Base-by-base conservation (phyloP, 768 basidiomycete species). In the Pleurotus cornucopiae region DNA sequence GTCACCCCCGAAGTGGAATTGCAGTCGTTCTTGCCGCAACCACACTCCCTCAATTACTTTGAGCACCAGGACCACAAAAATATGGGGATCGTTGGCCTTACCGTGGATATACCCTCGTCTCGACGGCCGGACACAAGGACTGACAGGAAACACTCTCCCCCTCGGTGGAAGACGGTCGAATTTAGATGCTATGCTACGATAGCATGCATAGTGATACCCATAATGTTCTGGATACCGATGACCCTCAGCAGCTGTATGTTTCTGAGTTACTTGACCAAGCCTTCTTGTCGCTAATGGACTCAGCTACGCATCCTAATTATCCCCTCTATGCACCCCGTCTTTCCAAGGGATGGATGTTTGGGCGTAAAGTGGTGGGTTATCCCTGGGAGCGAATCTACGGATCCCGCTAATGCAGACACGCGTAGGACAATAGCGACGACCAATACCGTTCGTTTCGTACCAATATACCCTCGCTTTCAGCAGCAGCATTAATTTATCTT, bases 401-500 rank as follows among this genome's bases (percentile, higher is more conserved):
- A 20, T 11, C 21, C 37, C 13, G 46, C 44, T 34, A 54, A 56
- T 34, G 58, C 48, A 58, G 34, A 56, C 48, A 21, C 30, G 41
- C 38, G 47, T 60, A 98, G 96, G 97, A 99, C 69, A 91, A 88
- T 65, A 93, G 91, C 60, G 97, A 98, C 64, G 73, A 78, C 0
- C 97, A 98, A 73, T 98, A 94, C 67, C 88, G 88, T 21, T 80
- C 85, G 2, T 97, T 99, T 70, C 83, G 97, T 39, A 76, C 80
- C 62, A 91, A 94, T 66, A 66, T 98, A 46, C 82, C 86, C 4
- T 68, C 85, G 4, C 78, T 98, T 3, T 63, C 76, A 14, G 60
- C 70, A 30, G 73, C 75, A 11, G 74, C 76, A 13, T 57, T 71
- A 23, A 62, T 77, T n/a, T 89, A 88, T 66, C 71, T 94, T 16